phyloP scores from a whole-genome alignment of 805 yeast species.

The Metschnikowia santaceciliae region DNA sequence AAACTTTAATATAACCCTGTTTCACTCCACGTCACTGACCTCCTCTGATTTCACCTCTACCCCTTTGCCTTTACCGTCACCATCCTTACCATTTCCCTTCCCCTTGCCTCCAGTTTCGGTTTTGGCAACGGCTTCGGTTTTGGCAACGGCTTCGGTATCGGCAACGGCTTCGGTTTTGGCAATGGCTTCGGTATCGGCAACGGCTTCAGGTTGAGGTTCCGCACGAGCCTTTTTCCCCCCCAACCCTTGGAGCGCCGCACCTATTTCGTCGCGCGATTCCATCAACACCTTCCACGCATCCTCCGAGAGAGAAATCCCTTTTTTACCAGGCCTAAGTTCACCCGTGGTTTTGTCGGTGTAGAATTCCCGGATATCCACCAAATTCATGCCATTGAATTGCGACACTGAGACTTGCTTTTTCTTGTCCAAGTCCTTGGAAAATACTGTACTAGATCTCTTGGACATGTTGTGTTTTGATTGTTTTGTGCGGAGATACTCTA shows the following conservation, averaged over 20 bases:
- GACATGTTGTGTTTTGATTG: neutral
- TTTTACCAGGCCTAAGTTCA: constrained; percentile 74
- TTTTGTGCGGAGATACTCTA: no score
- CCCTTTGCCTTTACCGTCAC: no score
- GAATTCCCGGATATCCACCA: constrained; percentile 83
- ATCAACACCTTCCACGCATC: constrained; percentile 52
- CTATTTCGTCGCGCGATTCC: constrained; percentile 44
- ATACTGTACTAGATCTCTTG: neutral
- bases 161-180: no score
- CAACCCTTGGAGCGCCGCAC: constrained; percentile 41
- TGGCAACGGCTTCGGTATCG: constrained; percentile 29
- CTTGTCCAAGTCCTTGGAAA: constrained; percentile 21
- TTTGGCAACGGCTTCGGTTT: no score
- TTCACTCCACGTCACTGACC: no score
- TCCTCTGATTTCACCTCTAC: no score
- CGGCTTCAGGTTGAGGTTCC: constrained; percentile 15
- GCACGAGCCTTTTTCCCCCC: neutral
- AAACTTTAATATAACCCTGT: no score
- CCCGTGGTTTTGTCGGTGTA: constrained; percentile 56
- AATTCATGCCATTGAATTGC: constrained; percentile 57
- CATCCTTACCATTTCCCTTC: no score
- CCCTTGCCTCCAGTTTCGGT: no score
- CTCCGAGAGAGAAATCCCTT: constrained; percentile 60
- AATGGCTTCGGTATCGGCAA: constrained; percentile 44
- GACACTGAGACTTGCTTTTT: constrained; percentile 70